Evolutionary conservation across 2,329 filamentous ascomycete species (phyloP).

Genomic region (Aspergillus sergii): DNA sequence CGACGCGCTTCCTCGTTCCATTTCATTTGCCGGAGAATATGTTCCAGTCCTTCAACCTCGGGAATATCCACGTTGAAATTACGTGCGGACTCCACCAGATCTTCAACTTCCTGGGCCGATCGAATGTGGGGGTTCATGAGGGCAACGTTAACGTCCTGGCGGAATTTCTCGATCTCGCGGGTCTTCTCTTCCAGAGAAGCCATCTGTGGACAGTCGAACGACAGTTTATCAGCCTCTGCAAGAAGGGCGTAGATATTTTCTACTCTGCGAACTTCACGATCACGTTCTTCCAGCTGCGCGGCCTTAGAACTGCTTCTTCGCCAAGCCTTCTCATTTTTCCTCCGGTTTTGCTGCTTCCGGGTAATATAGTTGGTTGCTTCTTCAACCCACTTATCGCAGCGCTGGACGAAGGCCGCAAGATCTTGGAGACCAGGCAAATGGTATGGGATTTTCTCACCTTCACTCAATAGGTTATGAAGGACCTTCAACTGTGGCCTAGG

Average conservation of each 20-base stretch:
- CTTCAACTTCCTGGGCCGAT: conserved; percentile 76
- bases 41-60: conserved; percentile 80
- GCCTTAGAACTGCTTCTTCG: conserved; percentile 71
- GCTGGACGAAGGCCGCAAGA: conserved; percentile 86
- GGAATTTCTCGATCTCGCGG: conserved; percentile 81
- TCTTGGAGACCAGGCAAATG: conserved; percentile 79
- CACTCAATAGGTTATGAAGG: conserved; percentile 78
- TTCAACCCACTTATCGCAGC: conserved; percentile 97
- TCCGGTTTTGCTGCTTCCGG: conserved; percentile 94
- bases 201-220: conserved; percentile 93
- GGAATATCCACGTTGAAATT: conserved; percentile 89
- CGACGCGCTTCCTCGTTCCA: conserved; percentile 82
- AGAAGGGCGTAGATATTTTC: conserved; percentile 86
- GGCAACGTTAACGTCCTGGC: conserved; percentile 70
- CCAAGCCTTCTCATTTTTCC: conserved; percentile 89
- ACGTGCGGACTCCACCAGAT: conserved; percentile 85
- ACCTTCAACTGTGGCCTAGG: conserved; percentile 82
- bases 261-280: conserved; percentile 82
- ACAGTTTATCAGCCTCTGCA: conserved; percentile 78
- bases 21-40: conserved; percentile 78
- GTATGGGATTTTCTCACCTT: conserved; percentile 95
- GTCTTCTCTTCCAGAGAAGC: conserved; percentile 80
- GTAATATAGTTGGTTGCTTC: conserved; percentile 96
- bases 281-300: conserved; percentile 79
- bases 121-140: conserved; percentile 67